Percentiles rank a stretch among this genome's conserved stretches.
phyloP scores from a whole-genome alignment of 2,329 filamentous ascomycete species.

The Aureobasidium sp. region DNA sequence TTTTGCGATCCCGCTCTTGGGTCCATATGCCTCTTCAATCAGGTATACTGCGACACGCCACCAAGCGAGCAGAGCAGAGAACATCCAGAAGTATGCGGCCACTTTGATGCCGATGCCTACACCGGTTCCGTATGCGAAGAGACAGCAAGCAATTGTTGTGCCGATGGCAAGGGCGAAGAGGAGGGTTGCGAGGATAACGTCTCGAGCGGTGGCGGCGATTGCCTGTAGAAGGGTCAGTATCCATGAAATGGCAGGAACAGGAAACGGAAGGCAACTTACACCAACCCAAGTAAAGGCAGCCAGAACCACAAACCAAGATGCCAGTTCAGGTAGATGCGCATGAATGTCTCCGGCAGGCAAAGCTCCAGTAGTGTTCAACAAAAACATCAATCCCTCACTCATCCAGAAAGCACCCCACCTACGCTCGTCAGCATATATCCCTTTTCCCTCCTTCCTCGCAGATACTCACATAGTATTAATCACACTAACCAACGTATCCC shows the following conservation, averaged over 20 bases:
- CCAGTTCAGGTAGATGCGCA: slow-evolving; percentile 20
- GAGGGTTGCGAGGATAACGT: slow-evolving; percentile 17
- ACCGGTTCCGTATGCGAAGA: slow-evolving; percentile 17
- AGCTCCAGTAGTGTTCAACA: background rate
- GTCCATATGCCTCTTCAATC: slow-evolving; percentile 21
- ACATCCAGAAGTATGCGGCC: slow-evolving; percentile 22
- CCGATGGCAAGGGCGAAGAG: slow-evolving; percentile 19
- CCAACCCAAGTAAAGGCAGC: slow-evolving; percentile 19
- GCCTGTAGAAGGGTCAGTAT: background rate
- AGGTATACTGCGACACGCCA: slow-evolving; percentile 21
- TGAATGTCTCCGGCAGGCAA: slow-evolving; percentile 14
- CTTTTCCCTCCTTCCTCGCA: background rate
- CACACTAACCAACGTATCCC: slow-evolving; percentile 21
- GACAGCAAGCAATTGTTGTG: slow-evolving; percentile 19
- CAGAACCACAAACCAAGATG: slow-evolving; percentile 20
- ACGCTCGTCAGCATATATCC: background rate
- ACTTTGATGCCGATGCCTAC: slow-evolving; percentile 20
- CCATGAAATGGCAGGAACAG: background rate
- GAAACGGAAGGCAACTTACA: background rate
- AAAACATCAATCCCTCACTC: slow-evolving; percentile 6
- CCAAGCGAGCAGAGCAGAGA: slow-evolving; percentile 19
- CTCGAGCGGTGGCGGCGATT: slow-evolving; percentile 16
- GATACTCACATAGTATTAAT: slow-evolving; percentile 15
- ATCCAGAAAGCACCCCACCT: slow-evolving; percentile 23
- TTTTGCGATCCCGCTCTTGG: slow-evolving; percentile 16